These are phyloP conservation scores for Neoboletus brunneissimus DNA, from an alignment of 768 basidiomycete species.

Conservation along the genomic window DNA sequence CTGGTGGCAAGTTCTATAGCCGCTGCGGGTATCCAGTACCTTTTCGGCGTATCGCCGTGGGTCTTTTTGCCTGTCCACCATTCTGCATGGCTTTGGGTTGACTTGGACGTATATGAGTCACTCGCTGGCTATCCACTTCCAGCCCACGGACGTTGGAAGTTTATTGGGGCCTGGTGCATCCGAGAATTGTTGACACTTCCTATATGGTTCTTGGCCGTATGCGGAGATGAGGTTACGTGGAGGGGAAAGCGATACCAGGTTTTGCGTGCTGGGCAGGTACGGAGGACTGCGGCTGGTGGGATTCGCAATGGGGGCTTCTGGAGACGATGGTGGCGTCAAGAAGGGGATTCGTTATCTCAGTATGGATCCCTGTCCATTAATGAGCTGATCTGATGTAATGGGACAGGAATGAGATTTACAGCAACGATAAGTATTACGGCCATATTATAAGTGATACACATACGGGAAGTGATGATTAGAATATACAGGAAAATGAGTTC, in stretches of 20 bases:
- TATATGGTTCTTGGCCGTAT: conserved; percentile 80
- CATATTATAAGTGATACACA: conserved; percentile 34
- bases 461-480: conserved; percentile 31
- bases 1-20: conserved; percentile 68
- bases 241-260: conserved; percentile 79
- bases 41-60: conserved; percentile 52
- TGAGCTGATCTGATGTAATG: conserved; percentile 23
- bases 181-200: conserved; percentile 86
- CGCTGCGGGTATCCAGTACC: conserved; percentile 48
- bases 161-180: conserved; percentile 73
- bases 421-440: conserved; percentile 28
- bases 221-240: conserved; percentile 84
- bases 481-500: conserved; percentile 35
- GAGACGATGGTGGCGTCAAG: conserved; percentile 22
- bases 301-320: conserved; percentile 24
- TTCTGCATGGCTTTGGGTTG: conserved; percentile 68
- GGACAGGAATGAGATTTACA: conserved; percentile 26
- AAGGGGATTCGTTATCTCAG: conserved; percentile 8
- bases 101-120: conserved; percentile 78
- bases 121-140: conserved; percentile 66
- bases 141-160: conserved; percentile 46
- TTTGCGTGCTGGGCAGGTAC: conserved; percentile 68
- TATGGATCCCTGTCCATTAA: conserved; percentile 15
- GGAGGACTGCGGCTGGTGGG: conserved; percentile 24
- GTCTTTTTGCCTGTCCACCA: conserved; percentile 60